phyloP scores from a whole-genome alignment of 2,329 filamentous ascomycete species.

The Fusarium mundagurra region DNA sequence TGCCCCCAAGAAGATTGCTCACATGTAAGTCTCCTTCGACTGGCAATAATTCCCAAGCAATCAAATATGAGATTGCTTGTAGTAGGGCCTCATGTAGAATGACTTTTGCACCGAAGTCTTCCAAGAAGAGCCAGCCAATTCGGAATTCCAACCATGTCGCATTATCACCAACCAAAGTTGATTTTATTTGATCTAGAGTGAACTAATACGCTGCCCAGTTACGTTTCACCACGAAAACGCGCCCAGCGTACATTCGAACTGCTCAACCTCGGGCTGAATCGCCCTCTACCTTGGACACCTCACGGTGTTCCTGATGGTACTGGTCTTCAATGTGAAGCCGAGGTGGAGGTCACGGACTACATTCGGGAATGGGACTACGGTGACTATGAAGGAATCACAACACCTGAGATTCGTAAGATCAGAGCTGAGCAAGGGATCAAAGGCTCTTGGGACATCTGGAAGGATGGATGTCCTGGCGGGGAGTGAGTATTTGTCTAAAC shows the following conservation, averaged over 20 bases:
- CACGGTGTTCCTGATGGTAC: conserved; percentile 53
- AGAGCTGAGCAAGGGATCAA: conserved; percentile 66
- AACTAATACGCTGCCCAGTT: conserved; percentile 56
- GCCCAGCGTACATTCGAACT: conserved; percentile 92
- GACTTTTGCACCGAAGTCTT: not conserved
- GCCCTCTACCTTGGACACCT: conserved; percentile 74
- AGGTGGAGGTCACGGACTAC: conserved; percentile 74
- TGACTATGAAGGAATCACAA: conserved; percentile 84
- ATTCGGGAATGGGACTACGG: conserved; percentile 91
- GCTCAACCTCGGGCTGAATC: conserved; percentile 76
- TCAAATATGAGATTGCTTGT: not conserved
- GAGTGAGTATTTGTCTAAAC: conserved; percentile 66
- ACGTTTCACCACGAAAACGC: conserved; percentile 86
- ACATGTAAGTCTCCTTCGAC: conserved; percentile 70
- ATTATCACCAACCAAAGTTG: not conserved
- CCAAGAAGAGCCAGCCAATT: not conserved
- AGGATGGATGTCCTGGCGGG: conserved; percentile 85
- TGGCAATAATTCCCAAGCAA: not conserved
- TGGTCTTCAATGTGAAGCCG: conserved; percentile 63
- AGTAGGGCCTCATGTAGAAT: not conserved
- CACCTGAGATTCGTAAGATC: conserved; percentile 70
- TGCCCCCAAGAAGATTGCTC: conserved; percentile 80
- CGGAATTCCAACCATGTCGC: not conserved
- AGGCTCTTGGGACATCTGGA: conserved; percentile 84
- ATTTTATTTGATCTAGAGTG: not conserved